Percentiles rank a stretch among this genome's conserved stretches.
Evolutionary conservation across 805 yeast species (phyloP).

Genomic region (Barnettozyma pratensis): DNA sequence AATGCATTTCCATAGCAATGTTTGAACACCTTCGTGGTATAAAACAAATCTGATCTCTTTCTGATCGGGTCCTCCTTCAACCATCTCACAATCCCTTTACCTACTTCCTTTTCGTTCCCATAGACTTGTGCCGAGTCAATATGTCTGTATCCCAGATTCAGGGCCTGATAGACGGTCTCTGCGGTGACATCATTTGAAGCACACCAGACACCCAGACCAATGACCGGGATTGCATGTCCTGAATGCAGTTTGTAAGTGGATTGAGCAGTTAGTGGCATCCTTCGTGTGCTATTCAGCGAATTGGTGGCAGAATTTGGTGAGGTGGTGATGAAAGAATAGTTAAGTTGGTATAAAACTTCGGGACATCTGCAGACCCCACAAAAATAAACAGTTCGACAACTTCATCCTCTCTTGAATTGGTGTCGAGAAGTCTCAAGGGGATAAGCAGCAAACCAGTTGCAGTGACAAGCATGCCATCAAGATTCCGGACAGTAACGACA

Average conservation of each 20-base stretch:
- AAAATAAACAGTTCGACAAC: no score
- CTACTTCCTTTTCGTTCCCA: conserved; percentile 55
- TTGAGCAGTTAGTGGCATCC: no score
- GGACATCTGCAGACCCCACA: no score
- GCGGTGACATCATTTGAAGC: conserved; percentile 23
- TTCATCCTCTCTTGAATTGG: no score
- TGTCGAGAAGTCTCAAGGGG: no score
- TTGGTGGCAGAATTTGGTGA: no score
- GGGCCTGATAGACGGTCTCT: conserved; percentile 57
- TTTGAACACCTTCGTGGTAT: conserved; percentile 66
- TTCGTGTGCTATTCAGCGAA: no score
- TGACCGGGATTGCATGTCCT: conserved; percentile 17
- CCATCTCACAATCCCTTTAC: conserved; percentile 42
- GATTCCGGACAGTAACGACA: no score
- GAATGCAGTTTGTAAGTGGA: conserved; percentile 15
- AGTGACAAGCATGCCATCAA: no score
- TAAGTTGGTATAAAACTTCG: no score
- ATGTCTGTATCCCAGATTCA: conserved; percentile 62
- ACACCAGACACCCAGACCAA: conserved; percentile 20
- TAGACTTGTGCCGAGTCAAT: conserved; percentile 72
- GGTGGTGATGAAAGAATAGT: no score
- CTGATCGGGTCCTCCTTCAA: conserved; percentile 32
- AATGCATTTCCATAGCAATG: conserved; percentile 28
- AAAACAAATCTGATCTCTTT: conserved; percentile 54
- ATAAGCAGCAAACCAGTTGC: no score